Evolutionary conservation across 108 stramenopile species (phyloP), one percentile per base, ranked within the genome.

Genomic region (Parietichytrium sp.): DNA sequence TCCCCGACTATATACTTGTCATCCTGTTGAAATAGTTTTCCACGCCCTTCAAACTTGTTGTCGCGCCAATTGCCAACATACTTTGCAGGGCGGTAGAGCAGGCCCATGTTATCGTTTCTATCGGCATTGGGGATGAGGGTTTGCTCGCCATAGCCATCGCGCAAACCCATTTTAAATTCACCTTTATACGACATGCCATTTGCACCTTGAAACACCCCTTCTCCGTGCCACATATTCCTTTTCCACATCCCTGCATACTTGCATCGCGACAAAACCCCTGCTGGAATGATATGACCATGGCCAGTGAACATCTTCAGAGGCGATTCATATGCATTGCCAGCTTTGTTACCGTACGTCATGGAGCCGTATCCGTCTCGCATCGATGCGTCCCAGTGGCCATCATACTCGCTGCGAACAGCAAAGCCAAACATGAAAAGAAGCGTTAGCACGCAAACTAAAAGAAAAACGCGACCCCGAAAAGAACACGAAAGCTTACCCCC

Each of bases 271-370:
- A n/a, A n/a, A n/a, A n/a, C n/a, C 0, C 61, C 61, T 6, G 61
- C 18, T 7, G 38, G 61, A 72, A 72, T 72, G 20, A 72, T 72
- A 13, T 72, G 36, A n/a, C 61, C 61, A 42, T 25, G 18, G 12
- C 61, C 61, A 18, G 61, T 72, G 42, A 25, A 72, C 7, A 72
- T n/a, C 3, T 72, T 33, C 15, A 72, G 42, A 16, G 61, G 61
- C 16, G 61, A 33, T 1, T 72, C 61, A 42, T 72, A 72, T n/a
- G 61, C 38, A 2, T 12, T 33, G 45, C 45, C 45, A 6, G 36
- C 20, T 6, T 72, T 42, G 20, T 72, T 72, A 10, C 61, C 61
- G 25, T 72, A 72, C 2, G 45, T n/a, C 61, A 72, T 72, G 10
- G 18, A 23, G 29, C 61, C 61, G 45, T 72, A n/a, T 33, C 61